A percentile compares a stretch with the other conserved stretches of the same genome.
phyloP scores from a whole-genome alignment of 306 rosid genomes.

The Cyamopsis tetragonoloba region DNA sequence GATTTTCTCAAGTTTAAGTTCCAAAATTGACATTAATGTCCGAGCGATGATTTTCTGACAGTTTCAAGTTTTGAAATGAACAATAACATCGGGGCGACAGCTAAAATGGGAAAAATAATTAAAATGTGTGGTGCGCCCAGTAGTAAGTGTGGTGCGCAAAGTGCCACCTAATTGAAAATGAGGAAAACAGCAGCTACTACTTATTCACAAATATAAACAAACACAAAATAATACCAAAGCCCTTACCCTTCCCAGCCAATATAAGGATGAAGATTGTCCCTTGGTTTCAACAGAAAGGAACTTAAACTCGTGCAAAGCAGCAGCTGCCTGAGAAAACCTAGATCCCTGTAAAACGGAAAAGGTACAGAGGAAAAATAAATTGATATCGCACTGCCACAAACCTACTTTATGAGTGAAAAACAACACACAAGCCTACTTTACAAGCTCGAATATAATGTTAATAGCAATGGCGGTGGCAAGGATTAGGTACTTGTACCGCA shows the following conservation, averaged over 20 bases:
- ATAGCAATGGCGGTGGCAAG: neutral
- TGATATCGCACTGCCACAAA: too few species aligned
- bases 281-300: constrained; percentile 56
- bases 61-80: too few species aligned
- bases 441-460: too few species aligned
- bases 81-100: too few species aligned
- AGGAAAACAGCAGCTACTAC: neutral
- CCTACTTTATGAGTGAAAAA: neutral
- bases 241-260: constrained; percentile 91
- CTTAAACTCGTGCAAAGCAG: constrained; percentile 84
- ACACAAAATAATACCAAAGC: neutral
- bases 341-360: constrained; percentile 58
- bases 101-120: too few species aligned
- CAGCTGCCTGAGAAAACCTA: constrained; percentile 93
- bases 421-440: too few species aligned
- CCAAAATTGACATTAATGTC: too few species aligned
- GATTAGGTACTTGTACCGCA: neutral
- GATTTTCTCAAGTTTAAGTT: too few species aligned
- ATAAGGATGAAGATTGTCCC: constrained; percentile 55
- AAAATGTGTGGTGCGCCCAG: too few species aligned
- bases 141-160: too few species aligned
- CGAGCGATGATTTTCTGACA: too few species aligned
- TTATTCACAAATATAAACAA: constrained; percentile 1
- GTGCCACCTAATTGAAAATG: neutral
- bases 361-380: constrained; percentile 27